Conservation (phyloP, 306 rosid genomes). For the Lagenaria siceraria region DNA sequence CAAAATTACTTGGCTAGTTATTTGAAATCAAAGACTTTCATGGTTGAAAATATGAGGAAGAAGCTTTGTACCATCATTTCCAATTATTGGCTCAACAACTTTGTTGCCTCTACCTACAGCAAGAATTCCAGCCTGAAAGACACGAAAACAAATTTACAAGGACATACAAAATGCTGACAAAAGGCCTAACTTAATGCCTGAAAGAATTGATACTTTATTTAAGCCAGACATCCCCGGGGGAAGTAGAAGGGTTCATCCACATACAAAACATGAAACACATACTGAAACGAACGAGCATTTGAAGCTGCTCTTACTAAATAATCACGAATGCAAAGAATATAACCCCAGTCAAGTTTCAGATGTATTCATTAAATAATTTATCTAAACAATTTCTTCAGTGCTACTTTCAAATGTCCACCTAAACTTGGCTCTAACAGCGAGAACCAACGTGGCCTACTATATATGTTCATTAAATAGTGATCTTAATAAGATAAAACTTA, state of each 20-base stretch:
- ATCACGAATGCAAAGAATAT: not conserved
- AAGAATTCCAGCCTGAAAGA: constrained; percentile 83
- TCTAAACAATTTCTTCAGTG: not conserved
- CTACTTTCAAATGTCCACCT: not conserved
- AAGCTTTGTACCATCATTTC: constrained; percentile 57
- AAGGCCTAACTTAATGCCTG: not conserved
- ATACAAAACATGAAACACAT: not conserved
- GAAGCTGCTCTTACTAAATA: not conserved
- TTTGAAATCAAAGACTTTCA: not conserved
- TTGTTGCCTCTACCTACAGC: constrained; percentile 97
- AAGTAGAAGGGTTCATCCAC: not conserved
- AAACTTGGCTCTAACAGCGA: not conserved
- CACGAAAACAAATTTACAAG: constrained; percentile 7
- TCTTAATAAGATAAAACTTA: not conserved
- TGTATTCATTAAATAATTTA: not conserved
- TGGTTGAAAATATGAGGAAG: constrained; percentile 7
- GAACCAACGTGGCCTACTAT: not conserved
- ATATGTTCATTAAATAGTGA: not conserved
- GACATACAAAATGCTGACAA: not conserved
- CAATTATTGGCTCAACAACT: constrained; percentile 66
- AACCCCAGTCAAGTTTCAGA: not conserved
- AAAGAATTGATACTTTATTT: not conserved
- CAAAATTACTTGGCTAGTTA: not conserved
- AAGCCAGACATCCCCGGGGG: not conserved
- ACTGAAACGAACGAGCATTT: not conserved